Evolutionary conservation across 257 asterid species (phyloP).

Genomic region (Solanum pimpinellifolium): DNA sequence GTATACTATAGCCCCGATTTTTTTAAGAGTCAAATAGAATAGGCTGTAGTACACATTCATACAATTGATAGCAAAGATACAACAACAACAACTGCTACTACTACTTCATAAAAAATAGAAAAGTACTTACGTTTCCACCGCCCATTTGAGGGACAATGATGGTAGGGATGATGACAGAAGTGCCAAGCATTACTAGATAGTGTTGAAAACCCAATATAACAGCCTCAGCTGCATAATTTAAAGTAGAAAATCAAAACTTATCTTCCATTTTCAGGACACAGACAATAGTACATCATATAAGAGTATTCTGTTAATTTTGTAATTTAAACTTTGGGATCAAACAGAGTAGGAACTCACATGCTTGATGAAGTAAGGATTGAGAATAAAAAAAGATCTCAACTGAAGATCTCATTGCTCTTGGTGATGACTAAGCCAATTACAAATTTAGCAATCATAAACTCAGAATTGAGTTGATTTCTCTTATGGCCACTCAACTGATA

Average conservation of each 20-base stretch:
- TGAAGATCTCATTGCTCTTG: neutral
- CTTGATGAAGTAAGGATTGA: neutral
- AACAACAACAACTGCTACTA: neutral
- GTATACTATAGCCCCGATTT: neutral
- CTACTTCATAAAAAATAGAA: neutral
- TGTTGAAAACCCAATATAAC: slow-evolving; percentile 84
- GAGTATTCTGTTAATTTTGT: neutral
- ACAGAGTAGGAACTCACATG: neutral
- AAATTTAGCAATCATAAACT: neutral
- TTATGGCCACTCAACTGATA: neutral
- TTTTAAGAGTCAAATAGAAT: neutral
- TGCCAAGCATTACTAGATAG: slow-evolving; percentile 87
- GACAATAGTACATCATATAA: neutral
- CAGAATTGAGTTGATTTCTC: neutral
- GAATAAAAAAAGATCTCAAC: neutral
- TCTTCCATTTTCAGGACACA: neutral
- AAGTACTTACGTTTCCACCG: slow-evolving; percentile 60
- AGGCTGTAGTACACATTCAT: neutral
- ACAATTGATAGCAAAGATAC: neutral
- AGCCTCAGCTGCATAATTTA: slow-evolving; percentile 59
- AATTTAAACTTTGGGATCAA: neutral
- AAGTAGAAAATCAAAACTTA: neutral
- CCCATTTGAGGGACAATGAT: slow-evolving; percentile 94
- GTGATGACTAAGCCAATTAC: neutral
- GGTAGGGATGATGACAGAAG: slow-evolving; percentile 73